Base-by-base conservation (phyloP, 1,284 basidiomycete genomes). In the Phylloboletellus chloephorus region DNA sequence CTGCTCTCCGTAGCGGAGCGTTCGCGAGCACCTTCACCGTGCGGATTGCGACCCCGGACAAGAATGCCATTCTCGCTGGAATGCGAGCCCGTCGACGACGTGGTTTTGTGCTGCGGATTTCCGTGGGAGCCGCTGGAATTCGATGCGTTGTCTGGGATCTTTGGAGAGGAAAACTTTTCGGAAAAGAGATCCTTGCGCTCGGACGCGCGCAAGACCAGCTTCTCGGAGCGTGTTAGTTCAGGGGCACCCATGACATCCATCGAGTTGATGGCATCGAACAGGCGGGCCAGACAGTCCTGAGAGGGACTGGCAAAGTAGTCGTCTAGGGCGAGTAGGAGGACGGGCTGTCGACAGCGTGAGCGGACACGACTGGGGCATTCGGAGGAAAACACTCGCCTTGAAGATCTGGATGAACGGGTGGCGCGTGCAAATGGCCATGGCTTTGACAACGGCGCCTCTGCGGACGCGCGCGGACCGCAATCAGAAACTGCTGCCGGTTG, bases 401-500 rank as follows among this genome's bases (percentile, higher is more conserved):
- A 96, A 98, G 56, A 98, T 90, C 54, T 97, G 91, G 46, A 99
- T 92, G 64, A 89, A 98, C 0, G 96, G 93, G 66, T 95, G 86
- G 19, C 86, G 81, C 0, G 93, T 95, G 57, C 91, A 96, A 50
- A 99, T 89, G 12, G 95, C 95, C 69, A 99, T 77, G 3, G 95
- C 95, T 66, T 97, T 90, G 49, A 98, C 93, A 50, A 88, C 80
- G 0, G 94, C 95, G 41, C 95, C 94, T 69, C 95, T 93, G 52
- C 20, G 29, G 31, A 39, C n/a, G 17, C 34, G 24, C 25, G 30
- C 11, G 30, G 39, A 37, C 23, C 20, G 33, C 15, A 33, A 43
- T 46, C 39, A 47, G 54, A 52, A 17, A 42, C n/a, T 25, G 20
- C 11, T 26, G 30, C 31, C n/a, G 43, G 44, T 19, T 34, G 35